Conservation (phyloP, 345 rosid species). For the Chamaenerion angustifolium region DNA sequence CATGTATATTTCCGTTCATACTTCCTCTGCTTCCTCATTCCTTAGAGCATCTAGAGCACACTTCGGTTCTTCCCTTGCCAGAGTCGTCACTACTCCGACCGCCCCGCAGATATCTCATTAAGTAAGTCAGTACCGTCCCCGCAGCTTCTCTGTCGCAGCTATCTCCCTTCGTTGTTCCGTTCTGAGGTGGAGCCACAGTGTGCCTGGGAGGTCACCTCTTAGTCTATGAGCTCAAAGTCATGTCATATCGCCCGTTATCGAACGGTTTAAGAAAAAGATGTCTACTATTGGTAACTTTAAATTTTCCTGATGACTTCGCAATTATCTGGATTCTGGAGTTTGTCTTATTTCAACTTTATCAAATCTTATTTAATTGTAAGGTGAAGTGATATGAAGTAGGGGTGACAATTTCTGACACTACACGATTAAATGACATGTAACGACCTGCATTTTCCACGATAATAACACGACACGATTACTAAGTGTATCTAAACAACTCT, state of each 20-base stretch:
- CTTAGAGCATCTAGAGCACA: constrained; percentile 50
- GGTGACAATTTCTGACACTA: no score
- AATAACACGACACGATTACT: no score
- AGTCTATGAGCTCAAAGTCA: constrained; percentile 59
- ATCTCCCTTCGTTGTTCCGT: constrained; percentile 31
- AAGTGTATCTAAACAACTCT: no score
- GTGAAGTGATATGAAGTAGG: no score
- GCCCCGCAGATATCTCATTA: constrained; percentile 6
- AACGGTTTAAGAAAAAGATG: constrained; percentile 48
- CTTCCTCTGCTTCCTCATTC: constrained; percentile 42
- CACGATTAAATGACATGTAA: no score
- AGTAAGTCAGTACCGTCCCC: constrained; percentile 27
- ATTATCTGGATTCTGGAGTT: constrained; percentile 7
- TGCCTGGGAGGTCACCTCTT: constrained; percentile 43
- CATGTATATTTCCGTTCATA: constrained; percentile 53
- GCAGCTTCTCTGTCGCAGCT: constrained; percentile 27
- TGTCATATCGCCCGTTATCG: constrained; percentile 40
- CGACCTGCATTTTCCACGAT: no score
- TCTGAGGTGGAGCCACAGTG: constrained; percentile 68
- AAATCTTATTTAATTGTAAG: no score
- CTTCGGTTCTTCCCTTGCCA: constrained; percentile 9
- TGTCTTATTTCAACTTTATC: background rate
- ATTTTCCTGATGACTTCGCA: constrained; percentile 1
- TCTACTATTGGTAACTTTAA: constrained; percentile 60
- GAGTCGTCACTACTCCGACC: constrained; percentile 10